Base-by-base conservation (phyloP, 2,329 filamentous ascomycete species). In the Trichophyton benhamiae region DNA sequence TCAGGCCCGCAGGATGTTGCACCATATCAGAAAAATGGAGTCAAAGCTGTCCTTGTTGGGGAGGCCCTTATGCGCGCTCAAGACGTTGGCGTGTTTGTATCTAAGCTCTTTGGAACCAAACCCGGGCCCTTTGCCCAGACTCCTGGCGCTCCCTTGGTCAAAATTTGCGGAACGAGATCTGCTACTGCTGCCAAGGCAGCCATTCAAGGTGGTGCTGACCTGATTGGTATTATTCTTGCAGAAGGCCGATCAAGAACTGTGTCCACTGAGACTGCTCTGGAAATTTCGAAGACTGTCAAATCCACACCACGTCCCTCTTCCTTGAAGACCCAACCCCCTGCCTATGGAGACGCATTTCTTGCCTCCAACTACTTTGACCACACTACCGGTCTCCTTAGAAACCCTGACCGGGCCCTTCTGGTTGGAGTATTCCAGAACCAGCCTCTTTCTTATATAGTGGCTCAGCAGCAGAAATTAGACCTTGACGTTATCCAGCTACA, bases 361-460 rank as follows among this genome's bases (percentile, higher is more conserved):
- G 68, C 73, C 8, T 63, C 71, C 62, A 89, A 91, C 70, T 96
- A 86, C 75, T 97, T 95, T 72, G 81, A 82, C 9, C 77, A 85
- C 67, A 77, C 78, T 1, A 70, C 77, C 11, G 69, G 71, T 33
- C 70, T 78, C 8, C 70, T 85, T 22, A 75, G 75, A 6, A 74
- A 79, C 74, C 80, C 71, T 71, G 78, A 71, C 70, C 83, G 88
- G 8, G 86, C 92, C 0, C 80, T 94, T 2, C 80, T 99, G 0
- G 94, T 96, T 3, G 94, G 94, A 61, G 92, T 99, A 1, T 99
- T 99, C 77, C 87, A 89, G 68, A 88, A 96, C 72, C 92, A 97
- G 70, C 84, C 92, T 0, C 79, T 99, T 8, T 82, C 84, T 41
- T 90, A 96, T 67, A 80, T 99, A 5, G 79, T 97, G 58, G 82